Evolutionary conservation across 306 rosid species (phyloP), one percentile per base, ranked within the genome.

Genomic region (Quercus cerris): DNA sequence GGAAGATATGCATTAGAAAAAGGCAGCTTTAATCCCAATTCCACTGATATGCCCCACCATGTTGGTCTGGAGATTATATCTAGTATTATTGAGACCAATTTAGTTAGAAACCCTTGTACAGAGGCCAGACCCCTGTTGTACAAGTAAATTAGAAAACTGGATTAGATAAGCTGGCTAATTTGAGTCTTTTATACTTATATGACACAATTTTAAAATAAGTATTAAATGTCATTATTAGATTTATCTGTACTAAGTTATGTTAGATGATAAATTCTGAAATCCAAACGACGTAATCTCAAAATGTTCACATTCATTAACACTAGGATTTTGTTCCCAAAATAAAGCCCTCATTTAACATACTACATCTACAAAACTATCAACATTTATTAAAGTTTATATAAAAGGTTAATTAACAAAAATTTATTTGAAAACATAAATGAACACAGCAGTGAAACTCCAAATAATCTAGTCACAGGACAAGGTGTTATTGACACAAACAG

Each of bases 1-100:
- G 88, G 88, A 66, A 85, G 79, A 76, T 78, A 85, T 75, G 88
- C 81, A 67, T 41, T 79, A 35, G 84, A 79, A 71, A 85, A 76
- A 5, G 80, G 82, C 51, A 85, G 77, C 74, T 72, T 82, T 58
- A 72, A 80, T 82, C 86, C 86, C 76, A 82, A 54, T 79, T 82
- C 77, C 49, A 49, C 27, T 55, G 88, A 72, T 55, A 82, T 46
- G 56, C 66, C 74, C 86, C 86, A 85, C 81, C 70, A 79, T 11
- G 66, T 76, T 59, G 88, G 84, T 66, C 77, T 72, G 12, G 77
- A 66, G 77, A 85, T n/a, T 41, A 79, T 74, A 51, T 85, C 88
- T 27, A 85, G 80, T 31, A 75, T 67, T 33, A 71, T 67, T 1
- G 71, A 76, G 59, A 70, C 67, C 58, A 85, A 63, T 2, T 70